Evolutionary conservation across 371 early-diverging fungal genomes (phyloP), one percentile per base, ranked within the genome.

Genomic region (Mucor lusitanicus): DNA sequence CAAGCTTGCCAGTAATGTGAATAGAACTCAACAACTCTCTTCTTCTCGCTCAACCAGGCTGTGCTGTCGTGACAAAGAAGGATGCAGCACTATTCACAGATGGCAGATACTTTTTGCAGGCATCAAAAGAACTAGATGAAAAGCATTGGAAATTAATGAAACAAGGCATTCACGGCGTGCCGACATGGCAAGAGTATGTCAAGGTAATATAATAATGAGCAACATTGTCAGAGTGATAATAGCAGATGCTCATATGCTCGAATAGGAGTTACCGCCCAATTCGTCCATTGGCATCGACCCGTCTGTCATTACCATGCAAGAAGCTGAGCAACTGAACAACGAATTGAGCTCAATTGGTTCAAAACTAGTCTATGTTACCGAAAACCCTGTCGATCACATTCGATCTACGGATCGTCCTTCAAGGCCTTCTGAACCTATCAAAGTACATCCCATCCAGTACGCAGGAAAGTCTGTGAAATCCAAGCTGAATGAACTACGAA

Each of bases 101-200:
- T 77, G 97, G 98, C 1, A 87, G 99, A 56, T 99, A 99, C 87
- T 99, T 94, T 80, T 78, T 99, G 54, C 99, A 99, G 81, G 99
- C 99, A 11, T 85, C 91, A 0, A 86, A 96, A 70, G 93, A 99
- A 81, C 80, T 99, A 60, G 66, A 70, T 50, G 91, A 91, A 73
- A 56, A 64, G 59, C 90, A 94, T 77, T 97, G 97, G 97, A 91
- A 86, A n/a, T 75, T 97, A 70, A 95, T 94, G 93, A 97, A 96
- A 83, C 82, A 82, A 67, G 98, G 98, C 1, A 70, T 94, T 28
- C 90, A 94, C 0, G 91, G 88, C 32, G 91, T 93, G 1, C 96
- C 95, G 17, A 88, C 88, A 32, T 94, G 93, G 89, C 92, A 94
- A 74, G 93, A 93, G 61, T 97, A 92, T 85, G 75, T 95, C 15